Evolutionary conservation across 129 eudicot genomes (phyloP), one percentile per base, ranked within the genome.

Genomic region (Flaveria bidentis): DNA sequence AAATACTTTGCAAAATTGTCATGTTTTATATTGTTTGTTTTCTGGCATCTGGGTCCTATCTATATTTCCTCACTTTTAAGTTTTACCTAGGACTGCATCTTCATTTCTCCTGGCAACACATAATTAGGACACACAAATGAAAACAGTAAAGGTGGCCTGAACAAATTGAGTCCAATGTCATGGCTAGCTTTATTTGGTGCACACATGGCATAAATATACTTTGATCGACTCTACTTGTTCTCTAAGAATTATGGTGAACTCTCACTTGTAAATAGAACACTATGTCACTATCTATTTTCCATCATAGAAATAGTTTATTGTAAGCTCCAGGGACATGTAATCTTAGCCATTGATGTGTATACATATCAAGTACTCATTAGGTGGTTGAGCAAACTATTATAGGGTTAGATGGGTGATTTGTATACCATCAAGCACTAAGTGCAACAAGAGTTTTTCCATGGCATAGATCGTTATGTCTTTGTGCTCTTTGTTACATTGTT

Each of bases 1-100:
- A 36, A 28, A 14, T 47, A 46, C 55, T 71, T 61, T 16, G n/a
- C 46, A 69, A 44, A 26, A 6, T 12, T n/a, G 0, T 39, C 9
- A 26, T 52, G 47, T 51, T 76, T 20, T 9, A 9, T 53, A 53
- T 20, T 9, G 1, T 2, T 57, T 20, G 64, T 57, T 57, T 52
- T 57, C 16, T 10, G 17, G 14, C 23, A 0, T 57, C 15, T 10
- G 17, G 13, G 64, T 25, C 44, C 42, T 52, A 23, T 66, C 45
- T 76, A 36, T 53, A 52, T 70, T 70, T 49, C 18, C 72, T 22
- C 9, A 76, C 55, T 17, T 33, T 47, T 61, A 33, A 76, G 42
- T 17, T 33, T 47, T 61, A 33, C 55, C 28, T 9, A 20, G 28
- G 72, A 60, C 39, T 1, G 0, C 53, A 57, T 46, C 49, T 67